These are phyloP conservation scores for Breynia disticha DNA, from an alignment of 441 rosid genomes.

Conservation along the genomic window DNA sequence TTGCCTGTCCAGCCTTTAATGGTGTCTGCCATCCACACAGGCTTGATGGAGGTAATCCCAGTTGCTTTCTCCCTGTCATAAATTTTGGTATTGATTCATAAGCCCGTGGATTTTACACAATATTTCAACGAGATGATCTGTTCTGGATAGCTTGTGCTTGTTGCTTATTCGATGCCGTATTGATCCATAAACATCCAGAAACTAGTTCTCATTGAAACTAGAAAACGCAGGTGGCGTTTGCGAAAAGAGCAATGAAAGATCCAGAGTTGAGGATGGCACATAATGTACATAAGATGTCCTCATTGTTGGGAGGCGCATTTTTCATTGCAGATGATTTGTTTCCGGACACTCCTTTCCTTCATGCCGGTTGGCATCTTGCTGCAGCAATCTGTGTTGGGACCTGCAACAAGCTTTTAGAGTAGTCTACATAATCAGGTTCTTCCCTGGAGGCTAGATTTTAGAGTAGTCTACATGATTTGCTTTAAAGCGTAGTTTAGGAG, in stretches of 20 bases:
- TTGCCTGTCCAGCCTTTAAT: constrained; percentile 86
- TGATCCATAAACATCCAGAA: background rate
- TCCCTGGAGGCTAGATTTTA: constrained; percentile 4
- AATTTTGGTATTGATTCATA: background rate
- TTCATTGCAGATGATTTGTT: constrained; percentile 86
- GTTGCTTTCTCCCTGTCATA: background rate
- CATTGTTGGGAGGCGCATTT: constrained; percentile 65
- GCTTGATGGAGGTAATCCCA: constrained; percentile 82
- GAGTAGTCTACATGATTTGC: too few relatives aligned
- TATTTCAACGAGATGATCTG: background rate
- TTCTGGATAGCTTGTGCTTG: background rate
- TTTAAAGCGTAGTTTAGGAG: too few relatives aligned
- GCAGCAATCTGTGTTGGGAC: constrained; percentile 92
- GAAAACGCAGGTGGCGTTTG: constrained; percentile 50
- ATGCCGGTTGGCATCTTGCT: constrained; percentile 98
- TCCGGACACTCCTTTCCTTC: constrained; percentile 66
- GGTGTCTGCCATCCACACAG: constrained; percentile 90
- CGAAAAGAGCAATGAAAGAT: constrained; percentile 62
- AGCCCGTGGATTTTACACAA: constrained; percentile 1
- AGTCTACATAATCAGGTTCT: constrained; percentile 14
- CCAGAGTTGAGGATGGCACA: constrained; percentile 71
- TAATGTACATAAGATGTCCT: constrained; percentile 78
- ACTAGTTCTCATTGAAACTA: constrained; percentile 12
- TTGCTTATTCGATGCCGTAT: too few relatives aligned
- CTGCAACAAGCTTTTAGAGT: constrained; percentile 84